Base-by-base conservation (phyloP, 2,329 filamentous ascomycete genomes). In the Didymella sp. region DNA sequence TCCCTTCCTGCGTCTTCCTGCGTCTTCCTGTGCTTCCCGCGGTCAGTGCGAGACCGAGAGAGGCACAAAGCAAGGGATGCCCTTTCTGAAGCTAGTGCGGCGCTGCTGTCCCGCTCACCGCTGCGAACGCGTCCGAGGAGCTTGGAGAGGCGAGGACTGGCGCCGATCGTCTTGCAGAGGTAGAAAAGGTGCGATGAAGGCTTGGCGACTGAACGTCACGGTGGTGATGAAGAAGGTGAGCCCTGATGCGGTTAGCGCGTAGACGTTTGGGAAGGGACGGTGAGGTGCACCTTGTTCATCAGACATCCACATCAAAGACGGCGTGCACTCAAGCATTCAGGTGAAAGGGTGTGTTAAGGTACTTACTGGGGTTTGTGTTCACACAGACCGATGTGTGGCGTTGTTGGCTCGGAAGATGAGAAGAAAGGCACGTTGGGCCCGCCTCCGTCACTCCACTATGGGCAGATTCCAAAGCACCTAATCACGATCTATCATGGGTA, bases 41-140 rank as follows among this genome's bases (percentile, higher is more conserved):
- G 28, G 28, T 31, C 28, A 13, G 12, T 15, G 6, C 31, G 8
- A 37, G n/a, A 19, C 35, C 11, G 31, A 15, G 31, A 31, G n/a
- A 21, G 7, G 25, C 6, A 33, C 44, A 48, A 55, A 30, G 51
- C 40, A 55, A 49, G 51, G 51, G 31, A 30, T 38, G 30, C 8
- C 22, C 21, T 25, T 38, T 17, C 21, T 15, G 4, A 2, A 35
- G 35, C 35, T 40, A 46, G 42, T 33, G 19, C 25, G 11, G 35
- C 27, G 33, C 21, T 35, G 48, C 37, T 8, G 27, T 33, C 21
- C 21, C 15, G 48, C 22, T 44, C 33, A 38, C 35, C 46, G 46
- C 46, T 48, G 31, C 45, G 11, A 31, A 40, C 33, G 33, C 11
- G 15, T 43, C 38, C 48, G 24, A 37, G 27, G 21, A 37, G 35